Conservation (phyloP, 768 basidiomycete species). For the Mycena vitilis region DNA sequence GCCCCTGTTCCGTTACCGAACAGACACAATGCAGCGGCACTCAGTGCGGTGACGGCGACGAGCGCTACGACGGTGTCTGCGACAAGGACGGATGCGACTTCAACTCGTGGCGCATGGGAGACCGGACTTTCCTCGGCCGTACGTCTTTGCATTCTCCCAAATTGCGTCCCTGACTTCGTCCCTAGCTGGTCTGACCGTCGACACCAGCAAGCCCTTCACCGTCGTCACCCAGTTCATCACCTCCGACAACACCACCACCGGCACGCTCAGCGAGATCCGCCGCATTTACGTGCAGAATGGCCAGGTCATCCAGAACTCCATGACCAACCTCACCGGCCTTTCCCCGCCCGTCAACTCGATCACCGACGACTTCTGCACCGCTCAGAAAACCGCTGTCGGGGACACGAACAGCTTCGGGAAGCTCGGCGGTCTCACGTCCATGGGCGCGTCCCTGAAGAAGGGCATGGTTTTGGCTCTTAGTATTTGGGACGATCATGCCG, state of each 20-base stretch:
- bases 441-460: constrained; percentile 48
- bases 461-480: constrained; percentile 59
- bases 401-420: constrained; percentile 55
- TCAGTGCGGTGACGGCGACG: constrained; percentile 43
- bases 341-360: constrained; percentile 48
- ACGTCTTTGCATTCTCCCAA: too few relatives aligned
- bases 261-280: constrained; percentile 55
- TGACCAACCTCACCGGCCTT: constrained; percentile 51
- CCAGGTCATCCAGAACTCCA: constrained; percentile 54
- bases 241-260: constrained; percentile 49
- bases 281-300: constrained; percentile 59
- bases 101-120: constrained; percentile 69
- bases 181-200: constrained; percentile 52
- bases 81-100: constrained; percentile 68
- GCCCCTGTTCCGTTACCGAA: constrained; percentile 54
- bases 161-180: too few relatives aligned
- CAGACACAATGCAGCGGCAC: constrained; percentile 55
- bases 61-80: constrained; percentile 48
- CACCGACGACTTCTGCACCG: constrained; percentile 53
- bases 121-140: constrained; percentile 56
- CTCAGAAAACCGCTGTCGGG: constrained; percentile 57
- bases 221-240: constrained; percentile 67
- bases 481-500: constrained; percentile 58
- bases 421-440: constrained; percentile 55
- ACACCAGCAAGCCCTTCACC: constrained; percentile 62